Evolutionary conservation across 1,284 basidiomycete genomes (phyloP).

Genomic region (Xerocomus minutiporus): DNA sequence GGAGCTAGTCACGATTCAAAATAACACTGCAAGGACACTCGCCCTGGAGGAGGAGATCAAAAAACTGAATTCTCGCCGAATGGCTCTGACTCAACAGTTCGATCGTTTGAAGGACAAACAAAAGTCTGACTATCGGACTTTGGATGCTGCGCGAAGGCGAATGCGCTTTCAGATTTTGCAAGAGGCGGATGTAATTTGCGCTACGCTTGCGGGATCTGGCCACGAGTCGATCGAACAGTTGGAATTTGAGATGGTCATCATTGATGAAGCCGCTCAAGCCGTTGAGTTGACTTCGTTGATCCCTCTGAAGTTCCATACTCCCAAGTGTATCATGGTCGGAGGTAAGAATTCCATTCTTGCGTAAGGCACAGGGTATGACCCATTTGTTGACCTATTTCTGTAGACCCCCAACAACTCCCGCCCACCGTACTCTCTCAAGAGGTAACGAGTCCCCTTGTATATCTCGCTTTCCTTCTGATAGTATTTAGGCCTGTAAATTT

Average conservation of each 20-base stretch:
- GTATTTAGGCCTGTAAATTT: slow-evolving; percentile 62
- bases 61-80: slow-evolving; percentile 61
- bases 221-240: slow-evolving; percentile 83
- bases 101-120: slow-evolving; percentile 80
- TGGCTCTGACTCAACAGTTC: slow-evolving; percentile 62
- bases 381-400: background rate
- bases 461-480: slow-evolving; percentile 9
- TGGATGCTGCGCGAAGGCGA: slow-evolving; percentile 75
- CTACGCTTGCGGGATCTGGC: slow-evolving; percentile 89
- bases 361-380: background rate
- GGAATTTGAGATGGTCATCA: slow-evolving; percentile 94
- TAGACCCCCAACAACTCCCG: slow-evolving; percentile 95
- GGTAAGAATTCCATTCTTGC: slow-evolving; percentile 40
- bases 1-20: slow-evolving; percentile 51
- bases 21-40: slow-evolving; percentile 47
- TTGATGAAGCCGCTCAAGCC: slow-evolving; percentile 97
- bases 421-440: slow-evolving; percentile 92
- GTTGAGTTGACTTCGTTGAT: slow-evolving; percentile 97
- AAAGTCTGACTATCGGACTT: slow-evolving; percentile 65
- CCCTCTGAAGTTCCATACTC: slow-evolving; percentile 86
- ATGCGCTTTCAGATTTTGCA: slow-evolving; percentile 74
- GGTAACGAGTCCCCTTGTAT: slow-evolving; percentile 33
- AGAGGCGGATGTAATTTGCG: slow-evolving; percentile 91
- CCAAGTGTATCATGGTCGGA: slow-evolving; percentile 92
- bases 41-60: slow-evolving; percentile 66